phyloP scores from a whole-genome alignment of 2,329 filamentous ascomycete species.

The Aspergillus fijiensis region DNA sequence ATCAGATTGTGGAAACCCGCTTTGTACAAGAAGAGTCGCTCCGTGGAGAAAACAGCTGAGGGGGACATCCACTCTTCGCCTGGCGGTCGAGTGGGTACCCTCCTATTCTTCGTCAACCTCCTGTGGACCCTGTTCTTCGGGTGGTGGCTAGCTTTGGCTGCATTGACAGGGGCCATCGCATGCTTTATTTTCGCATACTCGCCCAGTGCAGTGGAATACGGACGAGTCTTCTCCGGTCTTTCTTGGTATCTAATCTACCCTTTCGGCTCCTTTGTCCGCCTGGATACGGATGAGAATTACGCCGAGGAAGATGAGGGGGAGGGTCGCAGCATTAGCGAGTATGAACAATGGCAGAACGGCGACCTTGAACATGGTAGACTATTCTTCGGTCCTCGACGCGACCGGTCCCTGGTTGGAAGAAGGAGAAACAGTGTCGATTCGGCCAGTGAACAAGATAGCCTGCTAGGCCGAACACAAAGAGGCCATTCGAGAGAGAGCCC shows the following conservation, averaged over 20 bases:
- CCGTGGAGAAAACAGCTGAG: conserved; percentile 93
- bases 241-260: conserved; percentile 89
- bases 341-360: conserved; percentile 98
- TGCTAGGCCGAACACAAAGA: conserved; percentile 69
- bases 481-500: conserved; percentile 45
- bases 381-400: conserved; percentile 83
- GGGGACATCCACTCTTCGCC: conserved; percentile 95
- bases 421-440: conserved; percentile 88
- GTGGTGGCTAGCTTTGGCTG: conserved; percentile 87
- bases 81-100: conserved; percentile 78
- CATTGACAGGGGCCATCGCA: conserved; percentile 69
- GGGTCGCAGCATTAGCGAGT: conserved; percentile 95
- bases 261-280: conserved; percentile 91
- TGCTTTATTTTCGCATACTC: conserved; percentile 79
- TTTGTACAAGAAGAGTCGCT: conserved; percentile 94
- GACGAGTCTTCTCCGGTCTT: conserved; percentile 78
- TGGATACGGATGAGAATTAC: conserved; percentile 93
- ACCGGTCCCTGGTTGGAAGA: conserved; percentile 78
- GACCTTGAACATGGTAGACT: conserved; percentile 93
- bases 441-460: conserved; percentile 81
- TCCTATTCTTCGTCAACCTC: conserved; percentile 84
- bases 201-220: conserved; percentile 81
- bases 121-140: conserved; percentile 90
- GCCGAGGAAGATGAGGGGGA: conserved; percentile 92
- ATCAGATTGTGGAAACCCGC: conserved; percentile 99